Conservation (phyloP, 1,284 basidiomycete genomes). For the Apiotrichum siamense region DNA sequence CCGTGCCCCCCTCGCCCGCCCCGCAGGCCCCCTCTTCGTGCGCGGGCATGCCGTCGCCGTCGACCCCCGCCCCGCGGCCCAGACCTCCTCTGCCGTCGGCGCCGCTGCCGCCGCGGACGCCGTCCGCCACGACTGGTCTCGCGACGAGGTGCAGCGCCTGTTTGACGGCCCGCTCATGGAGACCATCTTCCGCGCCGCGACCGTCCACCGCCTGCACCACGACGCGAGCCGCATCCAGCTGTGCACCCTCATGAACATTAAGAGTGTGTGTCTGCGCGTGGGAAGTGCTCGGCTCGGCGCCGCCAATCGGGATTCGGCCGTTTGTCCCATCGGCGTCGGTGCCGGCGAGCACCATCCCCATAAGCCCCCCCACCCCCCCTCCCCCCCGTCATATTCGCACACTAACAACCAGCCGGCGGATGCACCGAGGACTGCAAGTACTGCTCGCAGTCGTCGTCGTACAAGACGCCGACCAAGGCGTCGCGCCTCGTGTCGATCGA, state of each 20-base stretch:
- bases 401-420: constrained; percentile 63
- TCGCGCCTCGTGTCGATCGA: constrained; percentile 84
- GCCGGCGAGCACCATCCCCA: no score
- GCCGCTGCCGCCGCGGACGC: constrained; percentile 23
- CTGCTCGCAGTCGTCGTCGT: constrained; percentile 91
- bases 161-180: constrained; percentile 68
- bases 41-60: constrained; percentile 38
- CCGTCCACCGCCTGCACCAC: constrained; percentile 76
- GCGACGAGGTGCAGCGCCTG: constrained; percentile 49
- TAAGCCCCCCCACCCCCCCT: not conserved
- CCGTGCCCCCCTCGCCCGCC: no score
- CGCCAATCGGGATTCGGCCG: not conserved
- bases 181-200: constrained; percentile 69
- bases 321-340: no score
- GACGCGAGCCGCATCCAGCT: constrained; percentile 87
- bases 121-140: constrained; percentile 45
- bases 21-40: constrained; percentile 13
- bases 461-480: constrained; percentile 83
- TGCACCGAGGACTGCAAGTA: constrained; percentile 98
- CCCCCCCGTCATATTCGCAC: not conserved
- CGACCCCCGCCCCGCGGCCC: constrained; percentile 17
- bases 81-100: constrained; percentile 1
- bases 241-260: constrained; percentile 98
- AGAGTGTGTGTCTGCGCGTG: constrained; percentile 59
- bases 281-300: not conserved